A percentile compares a stretch with the other conserved stretches of the same genome.
These are phyloP conservation scores for Solanum clarkiae DNA, from an alignment of 257 asterid species.

Conservation along the genomic window DNA sequence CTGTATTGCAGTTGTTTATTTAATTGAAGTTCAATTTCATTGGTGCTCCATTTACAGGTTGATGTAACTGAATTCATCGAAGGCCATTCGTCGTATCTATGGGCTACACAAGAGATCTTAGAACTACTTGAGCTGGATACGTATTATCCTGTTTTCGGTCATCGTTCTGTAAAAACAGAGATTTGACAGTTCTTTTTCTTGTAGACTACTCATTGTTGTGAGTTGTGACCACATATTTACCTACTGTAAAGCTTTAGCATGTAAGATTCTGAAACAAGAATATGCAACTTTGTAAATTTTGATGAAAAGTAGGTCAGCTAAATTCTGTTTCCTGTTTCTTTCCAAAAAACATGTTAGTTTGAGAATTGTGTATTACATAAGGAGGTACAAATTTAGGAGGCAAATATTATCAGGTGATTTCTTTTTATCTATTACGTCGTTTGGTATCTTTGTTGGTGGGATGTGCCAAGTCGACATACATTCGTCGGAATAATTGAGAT, in stretches of 20 bases:
- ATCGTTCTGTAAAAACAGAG: constrained; percentile 12
- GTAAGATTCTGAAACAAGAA: not conserved
- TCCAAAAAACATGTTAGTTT: not conserved
- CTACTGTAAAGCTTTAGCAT: not conserved
- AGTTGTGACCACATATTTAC: not conserved
- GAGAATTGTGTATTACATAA: not conserved
- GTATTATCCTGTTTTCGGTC: constrained; percentile 51
- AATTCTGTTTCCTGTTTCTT: not conserved
- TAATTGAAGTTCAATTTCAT: not conserved
- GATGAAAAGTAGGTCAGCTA: not conserved
- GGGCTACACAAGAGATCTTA: constrained; percentile 60
- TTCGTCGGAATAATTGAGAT: no score
- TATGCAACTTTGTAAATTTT: not conserved
- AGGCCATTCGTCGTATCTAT: constrained; percentile 81
- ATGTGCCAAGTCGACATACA: no score
- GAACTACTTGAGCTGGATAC: constrained; percentile 72
- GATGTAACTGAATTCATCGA: constrained; percentile 70
- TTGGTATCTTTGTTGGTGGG: no score
- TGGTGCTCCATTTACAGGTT: constrained; percentile 29
- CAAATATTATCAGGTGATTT: not conserved
- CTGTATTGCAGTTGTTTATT: not conserved
- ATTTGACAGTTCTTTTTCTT: not conserved
- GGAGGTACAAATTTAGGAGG: not conserved
- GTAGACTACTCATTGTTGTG: not conserved
- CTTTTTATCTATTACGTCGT: not conserved